Base-by-base conservation (phyloP, 148 eudicot species). In the Nyssa sinensis region DNA sequence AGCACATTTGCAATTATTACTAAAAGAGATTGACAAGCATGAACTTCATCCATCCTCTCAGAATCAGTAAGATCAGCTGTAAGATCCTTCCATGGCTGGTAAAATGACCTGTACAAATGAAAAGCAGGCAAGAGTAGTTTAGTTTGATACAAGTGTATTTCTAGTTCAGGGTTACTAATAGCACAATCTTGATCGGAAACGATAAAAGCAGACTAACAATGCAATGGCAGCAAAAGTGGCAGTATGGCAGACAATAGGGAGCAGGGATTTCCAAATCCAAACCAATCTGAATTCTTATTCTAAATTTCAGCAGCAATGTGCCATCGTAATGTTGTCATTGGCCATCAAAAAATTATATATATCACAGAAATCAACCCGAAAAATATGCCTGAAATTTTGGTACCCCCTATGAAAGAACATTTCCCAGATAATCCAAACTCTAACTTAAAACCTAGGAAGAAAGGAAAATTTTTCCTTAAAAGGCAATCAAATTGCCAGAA, bases 11-110 rank as follows among this genome's bases (percentile, higher is more conserved):
- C 87, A 64, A 90, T 67, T 61, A 74, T 72, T 23, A 87, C 75
- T 30, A 90, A 75, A 57, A 94, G 83, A n/a, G 80, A 80, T 77
- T 84, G 81, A 73, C 96, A 92, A 21, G 98, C 96, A 59, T 82
- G 88, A 66, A 68, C 76, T 78, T 89, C 94, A 24, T 86, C 89
- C 75, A 88, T 62, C 69, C 70, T 82, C 77, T 85, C 89, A 2
- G 44, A 47, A 51, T 75, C 84, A 21, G 63, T 75, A 33, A 41
- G 51, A 29, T 83, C 72, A 7, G 79, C 55, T 21, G 84, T 72
- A 57, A 61, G 72, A 75, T 88, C 88, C 67, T 73, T 83, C 93
- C 92, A 85, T 27, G 88, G 87, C 81, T 88, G 81, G 77, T 78
- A 37, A 80, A 70, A 92, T 62, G 93, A 92, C 98, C 98, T 94